Evolutionary conservation across 2,329 filamentous ascomycete genomes (phyloP), one percentile per base, ranked within the genome.

Genomic region (Colletotrichum shisoi): DNA sequence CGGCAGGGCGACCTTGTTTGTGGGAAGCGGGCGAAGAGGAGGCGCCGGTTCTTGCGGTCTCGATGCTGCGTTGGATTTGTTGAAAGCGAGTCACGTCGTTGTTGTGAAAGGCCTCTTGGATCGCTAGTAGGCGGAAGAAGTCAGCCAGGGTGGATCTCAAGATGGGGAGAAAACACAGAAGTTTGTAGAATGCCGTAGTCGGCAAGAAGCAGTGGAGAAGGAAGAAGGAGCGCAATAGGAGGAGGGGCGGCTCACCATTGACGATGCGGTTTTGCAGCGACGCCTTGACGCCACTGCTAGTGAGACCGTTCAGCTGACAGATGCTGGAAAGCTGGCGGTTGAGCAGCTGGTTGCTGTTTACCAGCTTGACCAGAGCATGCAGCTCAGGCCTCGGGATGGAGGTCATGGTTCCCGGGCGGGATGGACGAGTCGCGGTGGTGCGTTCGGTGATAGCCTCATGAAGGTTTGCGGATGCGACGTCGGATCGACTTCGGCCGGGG

Each of bases 251-350:
- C 91, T 79, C 83, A 98, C 95, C 86, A 67, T 87, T 82, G 70
- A 90, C 87, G 69, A 97, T 91, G 73, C 94, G 89, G 66, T 82
- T 81, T 79, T 97, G 93, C 67, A 98, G 82, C 48, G 91, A 86
- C 40, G 88, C 87, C 82, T 99, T 99, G 73, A 95, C 90, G 21
- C 95, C 95, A 34, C 90, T 91, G 68, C 92, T 90, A 71, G 87
- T 85, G 42, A 96, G 82, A 53, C 88, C 86, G 79, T 96, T 92
- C 68, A 86, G 82, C 70, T 87, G 85, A 74, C 94, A 91, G 71
- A 98, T 89, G 59, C 84, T 84, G 73, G 93, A 91, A 56, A 97
- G 85, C 73, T 94, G 89, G 21, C 82, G 79, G 73, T 87, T 87
- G 37, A 86, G 78, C 24, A 88, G 76, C 13, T 78, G 71, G 42